Conservation (phyloP, 73 alveolate species). For the Paramecium tetraurelia region DNA sequence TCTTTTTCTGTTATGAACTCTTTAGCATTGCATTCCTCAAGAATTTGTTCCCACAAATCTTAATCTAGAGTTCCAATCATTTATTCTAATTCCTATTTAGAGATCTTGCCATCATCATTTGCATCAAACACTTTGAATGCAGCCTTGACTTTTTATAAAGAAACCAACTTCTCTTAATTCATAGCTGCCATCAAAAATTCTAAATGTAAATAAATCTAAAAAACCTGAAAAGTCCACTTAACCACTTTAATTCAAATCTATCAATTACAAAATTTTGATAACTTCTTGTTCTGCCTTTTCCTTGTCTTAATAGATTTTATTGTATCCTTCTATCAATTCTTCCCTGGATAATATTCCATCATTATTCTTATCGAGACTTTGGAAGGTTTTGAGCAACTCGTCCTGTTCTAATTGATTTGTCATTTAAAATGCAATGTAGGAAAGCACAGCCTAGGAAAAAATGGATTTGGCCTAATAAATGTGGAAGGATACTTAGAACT, state of each 20-base stretch:
- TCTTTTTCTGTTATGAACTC: slow-evolving; percentile 45
- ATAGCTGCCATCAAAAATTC: slow-evolving; percentile 47
- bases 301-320: neutral
- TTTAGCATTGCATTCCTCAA: slow-evolving; percentile 32
- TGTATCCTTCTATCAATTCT: slow-evolving; percentile 80
- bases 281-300: slow-evolving; percentile 34
- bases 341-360: slow-evolving; percentile 82
- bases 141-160: slow-evolving; percentile 19
- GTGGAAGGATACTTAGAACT: neutral
- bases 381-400: slow-evolving; percentile 62
- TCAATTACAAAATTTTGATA: neutral
- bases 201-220: neutral
- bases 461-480: slow-evolving; percentile 54
- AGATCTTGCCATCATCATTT: slow-evolving; percentile 47
- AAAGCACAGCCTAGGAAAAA: slow-evolving; percentile 53
- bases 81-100: slow-evolving; percentile 32
- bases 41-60: slow-evolving; percentile 46
- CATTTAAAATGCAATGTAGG: slow-evolving; percentile 58
- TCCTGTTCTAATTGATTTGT: slow-evolving; percentile 59
- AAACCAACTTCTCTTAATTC: slow-evolving; percentile 26
- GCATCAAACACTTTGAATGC: slow-evolving; percentile 43
- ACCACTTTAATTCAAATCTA: slow-evolving; percentile 47
- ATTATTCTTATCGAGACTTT: slow-evolving; percentile 74
- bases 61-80: slow-evolving; percentile 22
- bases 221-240: slow-evolving; percentile 38